Conservation (phyloP, 805 yeast genomes). For the Saturnispora zaruensis region DNA sequence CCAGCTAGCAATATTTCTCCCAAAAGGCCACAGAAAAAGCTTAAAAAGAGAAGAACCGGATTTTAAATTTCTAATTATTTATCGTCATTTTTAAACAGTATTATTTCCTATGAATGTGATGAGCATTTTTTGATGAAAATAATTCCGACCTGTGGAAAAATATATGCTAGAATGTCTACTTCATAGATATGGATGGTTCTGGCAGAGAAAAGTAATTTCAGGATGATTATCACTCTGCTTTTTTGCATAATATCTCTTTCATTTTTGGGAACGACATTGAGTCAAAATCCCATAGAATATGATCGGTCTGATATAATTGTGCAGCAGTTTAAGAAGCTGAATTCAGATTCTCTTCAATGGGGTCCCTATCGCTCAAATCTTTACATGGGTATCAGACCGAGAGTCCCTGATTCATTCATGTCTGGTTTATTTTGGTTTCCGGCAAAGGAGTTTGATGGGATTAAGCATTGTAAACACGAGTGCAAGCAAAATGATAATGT, state of each 20-base stretch:
- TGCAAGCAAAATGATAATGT: slow-evolving; percentile 68
- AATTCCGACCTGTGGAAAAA: background rate
- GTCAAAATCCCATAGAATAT: slow-evolving; percentile 10
- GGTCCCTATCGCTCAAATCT: slow-evolving; percentile 87
- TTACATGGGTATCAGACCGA: slow-evolving; percentile 79
- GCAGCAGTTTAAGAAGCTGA: slow-evolving; percentile 28
- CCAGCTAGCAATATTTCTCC: background rate
- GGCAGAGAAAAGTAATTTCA: background rate
- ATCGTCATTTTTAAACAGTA: background rate
- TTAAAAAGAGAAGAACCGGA: slow-evolving; percentile 6
- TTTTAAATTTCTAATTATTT: background rate
- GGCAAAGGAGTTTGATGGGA: slow-evolving; percentile 45
- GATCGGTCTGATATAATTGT: slow-evolving; percentile 2
- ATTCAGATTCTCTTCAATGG: slow-evolving; percentile 61
- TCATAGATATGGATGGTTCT: background rate
- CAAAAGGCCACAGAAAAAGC: slow-evolving; percentile 4
- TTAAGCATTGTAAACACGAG: slow-evolving; percentile 56
- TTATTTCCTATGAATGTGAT: background rate
- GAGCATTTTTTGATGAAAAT: background rate
- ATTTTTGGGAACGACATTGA: slow-evolving; percentile 4
- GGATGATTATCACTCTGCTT: background rate
- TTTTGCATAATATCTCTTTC: slow-evolving; percentile 2
- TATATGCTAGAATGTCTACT: background rate
- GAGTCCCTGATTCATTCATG: slow-evolving; percentile 64
- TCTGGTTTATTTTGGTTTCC: slow-evolving; percentile 88